phyloP scores from a whole-genome alignment of 352 stramenopile genomes.

The Peronospora farinosa region DNA sequence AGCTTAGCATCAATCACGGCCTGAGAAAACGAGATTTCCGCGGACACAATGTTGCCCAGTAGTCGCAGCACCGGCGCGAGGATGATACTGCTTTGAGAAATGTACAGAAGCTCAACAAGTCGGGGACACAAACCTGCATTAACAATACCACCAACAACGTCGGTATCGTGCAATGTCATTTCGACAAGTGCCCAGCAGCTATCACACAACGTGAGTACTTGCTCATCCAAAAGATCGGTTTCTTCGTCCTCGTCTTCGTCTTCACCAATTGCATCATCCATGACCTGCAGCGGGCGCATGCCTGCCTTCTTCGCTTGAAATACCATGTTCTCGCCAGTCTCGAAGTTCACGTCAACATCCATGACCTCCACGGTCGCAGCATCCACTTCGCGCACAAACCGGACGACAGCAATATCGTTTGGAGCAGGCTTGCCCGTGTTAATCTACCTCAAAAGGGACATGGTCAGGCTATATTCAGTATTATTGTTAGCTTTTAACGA shows the following conservation, averaged over 20 bases:
- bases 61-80: constrained; percentile 68
- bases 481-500: constrained; percentile 6
- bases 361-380: constrained; percentile 75
- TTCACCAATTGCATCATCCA: constrained; percentile 73
- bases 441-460: constrained; percentile 33
- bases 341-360: constrained; percentile 85
- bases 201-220: constrained; percentile 82
- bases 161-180: constrained; percentile 66
- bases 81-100: constrained; percentile 80
- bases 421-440: constrained; percentile 69
- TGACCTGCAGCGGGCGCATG: constrained; percentile 68
- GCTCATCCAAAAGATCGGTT: constrained; percentile 67
- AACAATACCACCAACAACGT: constrained; percentile 60
- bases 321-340: constrained; percentile 79
- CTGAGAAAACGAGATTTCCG: constrained; percentile 67
- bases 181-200: constrained; percentile 82
- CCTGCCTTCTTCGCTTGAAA: constrained; percentile 59
- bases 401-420: constrained; percentile 83
- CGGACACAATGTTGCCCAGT: constrained; percentile 79
- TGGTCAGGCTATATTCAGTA: constrained; percentile 6
- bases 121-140: constrained; percentile 53
- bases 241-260: constrained; percentile 77
- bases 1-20: constrained; percentile 73
- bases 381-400: constrained; percentile 69
- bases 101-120: constrained; percentile 77